Evolutionary conservation across 805 yeast species (phyloP).

Genomic region (Nakazawaea holstii): DNA sequence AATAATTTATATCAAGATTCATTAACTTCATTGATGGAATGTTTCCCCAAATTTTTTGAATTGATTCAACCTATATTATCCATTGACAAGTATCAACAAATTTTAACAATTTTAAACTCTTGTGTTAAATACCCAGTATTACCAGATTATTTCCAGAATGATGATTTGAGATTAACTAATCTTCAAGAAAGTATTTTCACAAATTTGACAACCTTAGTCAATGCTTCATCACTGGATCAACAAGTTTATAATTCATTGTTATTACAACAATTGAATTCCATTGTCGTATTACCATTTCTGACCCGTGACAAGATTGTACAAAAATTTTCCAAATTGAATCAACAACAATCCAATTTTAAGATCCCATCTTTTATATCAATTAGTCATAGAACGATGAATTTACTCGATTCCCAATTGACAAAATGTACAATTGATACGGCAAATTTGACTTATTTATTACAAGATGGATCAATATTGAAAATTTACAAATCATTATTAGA

Average conservation of each 20-base stretch:
- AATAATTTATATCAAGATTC: conserved; percentile 51
- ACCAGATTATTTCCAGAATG: conserved; percentile 46
- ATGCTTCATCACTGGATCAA: conserved; percentile 16
- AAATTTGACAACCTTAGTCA: conserved; percentile 31
- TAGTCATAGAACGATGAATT: conserved; percentile 40
- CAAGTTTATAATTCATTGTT: conserved; percentile 35
- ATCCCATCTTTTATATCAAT: conserved; percentile 63
- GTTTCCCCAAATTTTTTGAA: conserved; percentile 44
- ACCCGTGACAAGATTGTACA: conserved; percentile 51
- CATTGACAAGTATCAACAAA: conserved; percentile 34
- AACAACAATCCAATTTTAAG: conserved; percentile 22
- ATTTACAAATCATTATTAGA: conserved; percentile 47
- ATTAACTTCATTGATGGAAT: conserved; percentile 45
- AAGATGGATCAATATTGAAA: conserved; percentile 40
- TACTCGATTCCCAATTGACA: conserved; percentile 33
- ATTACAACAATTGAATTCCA: conserved; percentile 47
- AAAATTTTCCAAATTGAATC: conserved; percentile 38
- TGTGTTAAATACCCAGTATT: conserved; percentile 72
- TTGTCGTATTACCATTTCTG: conserved; percentile 56
- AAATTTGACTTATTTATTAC: conserved; percentile 30
- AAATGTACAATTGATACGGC: conserved; percentile 19
- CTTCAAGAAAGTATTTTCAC: conserved; percentile 58
- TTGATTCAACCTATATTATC: conserved; percentile 28
- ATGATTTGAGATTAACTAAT: conserved; percentile 50
- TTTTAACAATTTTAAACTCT: conserved; percentile 56